Percentiles rank a stretch among this genome's conserved stretches.
Evolutionary conservation across 352 stramenopile species (phyloP).

Genomic region (Globisporangium echinulatum): DNA sequence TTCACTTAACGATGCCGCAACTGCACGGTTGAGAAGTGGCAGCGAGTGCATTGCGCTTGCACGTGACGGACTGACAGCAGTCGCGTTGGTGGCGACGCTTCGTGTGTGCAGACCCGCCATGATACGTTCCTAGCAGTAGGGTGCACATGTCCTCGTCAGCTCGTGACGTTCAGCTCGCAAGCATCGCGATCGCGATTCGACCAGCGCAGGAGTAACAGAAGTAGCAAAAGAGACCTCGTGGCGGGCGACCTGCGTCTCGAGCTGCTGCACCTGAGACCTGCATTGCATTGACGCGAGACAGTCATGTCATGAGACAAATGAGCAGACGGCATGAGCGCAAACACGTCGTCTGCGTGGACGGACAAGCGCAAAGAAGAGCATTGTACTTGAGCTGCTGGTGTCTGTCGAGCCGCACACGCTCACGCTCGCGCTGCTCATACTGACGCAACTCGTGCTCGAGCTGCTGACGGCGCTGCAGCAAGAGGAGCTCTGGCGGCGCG

Average conservation of each 20-base stretch:
- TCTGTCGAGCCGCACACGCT: constrained; percentile 11
- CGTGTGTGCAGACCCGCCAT: background rate
- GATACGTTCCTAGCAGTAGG: background rate
- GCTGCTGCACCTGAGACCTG: constrained; percentile 23
- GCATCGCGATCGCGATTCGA: background rate
- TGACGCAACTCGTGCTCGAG: constrained; percentile 23
- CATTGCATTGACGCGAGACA: background rate
- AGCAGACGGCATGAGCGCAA: background rate
- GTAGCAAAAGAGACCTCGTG: constrained; percentile 20
- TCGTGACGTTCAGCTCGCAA: background rate
- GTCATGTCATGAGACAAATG: background rate
- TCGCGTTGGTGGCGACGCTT: background rate
- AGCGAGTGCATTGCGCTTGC: background rate
- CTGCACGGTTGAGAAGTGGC: background rate
- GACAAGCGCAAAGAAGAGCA: background rate
- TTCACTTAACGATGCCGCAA: background rate
- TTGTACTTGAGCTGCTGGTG: constrained; percentile 20
- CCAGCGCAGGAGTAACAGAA: background rate
- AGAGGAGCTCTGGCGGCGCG: background rate
- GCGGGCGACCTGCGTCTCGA: constrained; percentile 22
- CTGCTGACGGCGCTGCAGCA: constrained; percentile 10
- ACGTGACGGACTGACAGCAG: background rate
- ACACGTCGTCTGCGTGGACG: no score
- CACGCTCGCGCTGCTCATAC: constrained; percentile 19
- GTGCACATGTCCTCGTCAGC: background rate